Base-by-base conservation (phyloP, 73 alveolate species). In the Tetrahymena malaccensis region DNA sequence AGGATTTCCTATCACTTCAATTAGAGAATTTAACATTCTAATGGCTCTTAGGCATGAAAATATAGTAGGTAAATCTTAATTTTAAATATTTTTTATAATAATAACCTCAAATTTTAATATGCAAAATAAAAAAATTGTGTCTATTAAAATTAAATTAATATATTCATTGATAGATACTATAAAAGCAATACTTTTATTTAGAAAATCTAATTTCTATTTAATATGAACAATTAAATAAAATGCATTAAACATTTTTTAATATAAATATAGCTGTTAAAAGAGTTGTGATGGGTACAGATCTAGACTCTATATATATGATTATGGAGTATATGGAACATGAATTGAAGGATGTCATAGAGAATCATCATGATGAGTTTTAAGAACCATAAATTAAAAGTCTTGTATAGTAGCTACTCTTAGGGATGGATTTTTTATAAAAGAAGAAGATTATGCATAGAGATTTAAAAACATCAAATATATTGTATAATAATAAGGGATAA, bases 1-100 rank as follows among this genome's bases (percentile, higher is more conserved):
- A 89, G 99, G 99, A 11, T 99, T 99, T 94, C 99, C 99, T 31
- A 97, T 98, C 17, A 98, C 99, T 15, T 99, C 99, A 27, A 96
- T 98, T 35, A 95, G 99, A 95, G 99, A 99, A 96, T 98, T 99
- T 94, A 96, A 97, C 94, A 94, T 98, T 34, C 97, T 99, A 85
- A 98, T 98, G 95, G 94, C 97, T 94, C 94, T 98, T 33, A 97
- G 98, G 89, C 99, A 99, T 95, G 97, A 96, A 83, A 99, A 99
- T 96, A 97, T 98, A 9, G 98, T 99, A 85, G 96, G 89, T 70
- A 70, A 70, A 27, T 0, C 37, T 27, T 70, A 97, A 98, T 57
- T 97, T 96, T 43, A 99, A 98, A 96, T 95, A 50, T 19, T 50
- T 44, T 50, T 5, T 50, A 50, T 10, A 4, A 40, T 11, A 40